Evolutionary conservation across 1,284 basidiomycete genomes (phyloP), one percentile per base, ranked within the genome.

Genomic region (Xerocomus tenax): DNA sequence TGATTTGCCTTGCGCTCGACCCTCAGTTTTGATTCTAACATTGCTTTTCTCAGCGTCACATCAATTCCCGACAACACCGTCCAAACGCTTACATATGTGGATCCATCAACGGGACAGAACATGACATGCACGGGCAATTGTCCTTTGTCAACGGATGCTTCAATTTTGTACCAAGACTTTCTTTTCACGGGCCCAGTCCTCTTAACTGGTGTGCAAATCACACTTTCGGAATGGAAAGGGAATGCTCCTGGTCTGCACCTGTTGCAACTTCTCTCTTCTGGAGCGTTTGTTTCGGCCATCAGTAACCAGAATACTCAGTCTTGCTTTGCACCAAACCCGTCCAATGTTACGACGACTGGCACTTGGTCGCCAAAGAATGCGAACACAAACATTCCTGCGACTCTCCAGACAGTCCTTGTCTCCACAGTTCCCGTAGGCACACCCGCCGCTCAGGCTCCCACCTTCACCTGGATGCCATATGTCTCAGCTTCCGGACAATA

Each of bases 31-130:
- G 4, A 19, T 23, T 15, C 52, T 52, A 29, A 43, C 39, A 21
- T 45, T 51, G 54, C 42, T 56, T 55, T 26, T 41, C 8, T 43
- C 57, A 93, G 90, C 58, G 71, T 92, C 41, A 84, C 84, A 2
- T 84, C 91, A 13, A 82, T 93, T 54, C 92, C 95, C 0, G 91
- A 94, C 69, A 94, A 97, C 64, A 76, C 74, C 3, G 79, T 91
- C 19, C 82, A 84, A 61, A 80, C 79, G 15, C 73, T 94, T 50
- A 79, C 79, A 39, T 95, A 87, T 62, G 69, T 87, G 46, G 89
- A 98, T 62, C 85, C 87, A 0, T 62, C 70, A 4, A 89, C 84
- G 15, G 81, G 83, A 48, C 74, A 83, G 62, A 90, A 83, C 59
- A 66, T 70, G 57, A 87, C 87, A 0, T 93, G 89, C 67, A 74